Evolutionary conservation across 2,329 filamentous ascomycete genomes (phyloP), one percentile per base, ranked within the genome.

Genomic region (Stemphylium lycopersici): DNA sequence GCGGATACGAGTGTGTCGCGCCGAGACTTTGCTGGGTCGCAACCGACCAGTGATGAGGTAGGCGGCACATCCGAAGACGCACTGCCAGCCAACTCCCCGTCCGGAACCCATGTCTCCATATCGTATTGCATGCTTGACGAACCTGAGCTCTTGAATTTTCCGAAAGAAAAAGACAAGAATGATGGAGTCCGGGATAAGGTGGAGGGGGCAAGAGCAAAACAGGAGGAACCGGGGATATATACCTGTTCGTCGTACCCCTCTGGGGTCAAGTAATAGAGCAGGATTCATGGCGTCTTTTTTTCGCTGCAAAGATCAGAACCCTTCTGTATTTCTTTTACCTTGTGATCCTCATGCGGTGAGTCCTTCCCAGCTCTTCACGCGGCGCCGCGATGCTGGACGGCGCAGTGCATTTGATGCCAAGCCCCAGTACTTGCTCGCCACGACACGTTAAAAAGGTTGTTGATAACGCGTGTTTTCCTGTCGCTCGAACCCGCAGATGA

Each of bases 231-330:
- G 48, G 46, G 24, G 40, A 56, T 36, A 51, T 52, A 52, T 68
- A 68, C 66, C 66, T 67, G 58, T 66, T 53, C 59, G 59, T 43
- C 61, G 63, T 36, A 56, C 55, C 61, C 66, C 52, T 34, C 56
- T 54, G 10, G 64, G 66, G 49, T 67, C 63, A 59, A 67, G 62
- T 66, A 68, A 65, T 49, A 68, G 52, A 49, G 62, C 62, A 16
- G 64, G 64, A 48, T 68, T 63, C 63, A 68, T 66, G 46, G 18
- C 58, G 56, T 48, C 56, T 40, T 56, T 6, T 10, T 39, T 40
- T 29, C n/a, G n/a, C n/a, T n/a, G n/a, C 57, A 58, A 48, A 12
- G 34, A 3, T 8, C 42, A 31, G 43, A 13, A 32, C 48, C 45
- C 48, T 4, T 11, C 40, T 39, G 16, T 48, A 10, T 22, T 39